Conservation (phyloP, 208 protist species). For the Acanthamoeba comandoni region DNA sequence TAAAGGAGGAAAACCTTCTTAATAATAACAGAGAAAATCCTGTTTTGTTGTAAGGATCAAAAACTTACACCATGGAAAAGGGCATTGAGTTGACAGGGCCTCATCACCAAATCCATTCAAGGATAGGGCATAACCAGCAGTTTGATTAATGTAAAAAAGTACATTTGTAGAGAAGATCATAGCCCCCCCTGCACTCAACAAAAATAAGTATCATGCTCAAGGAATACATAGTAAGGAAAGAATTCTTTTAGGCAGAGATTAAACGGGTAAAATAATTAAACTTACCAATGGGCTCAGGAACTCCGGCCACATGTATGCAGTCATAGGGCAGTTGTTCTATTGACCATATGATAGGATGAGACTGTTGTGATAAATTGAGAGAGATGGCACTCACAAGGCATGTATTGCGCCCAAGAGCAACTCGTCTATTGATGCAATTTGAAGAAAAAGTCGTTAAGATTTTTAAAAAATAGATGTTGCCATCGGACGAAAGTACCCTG, state of each 20-base stretch:
- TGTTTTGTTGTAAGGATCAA: no score
- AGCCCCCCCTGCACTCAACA: constrained; percentile 1
- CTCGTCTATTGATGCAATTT: neutral
- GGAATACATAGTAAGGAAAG: no score
- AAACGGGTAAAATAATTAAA: no score
- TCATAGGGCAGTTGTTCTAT: constrained; percentile 53
- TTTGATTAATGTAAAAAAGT: constrained; percentile 65
- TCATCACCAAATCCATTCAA: constrained; percentile 42
- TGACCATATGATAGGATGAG: constrained; percentile 58
- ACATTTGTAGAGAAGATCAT: constrained; percentile 43
- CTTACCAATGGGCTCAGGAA: constrained; percentile 35
- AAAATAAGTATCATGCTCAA: no score
- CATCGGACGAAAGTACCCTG: neutral
- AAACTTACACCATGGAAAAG: constrained; percentile 1
- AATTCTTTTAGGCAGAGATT: no score
- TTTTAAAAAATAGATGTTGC: neutral
- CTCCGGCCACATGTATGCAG: neutral
- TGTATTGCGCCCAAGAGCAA: constrained; percentile 14
- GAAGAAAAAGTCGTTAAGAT: neutral
- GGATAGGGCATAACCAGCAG: neutral
- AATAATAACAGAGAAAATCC: no score
- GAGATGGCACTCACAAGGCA: constrained; percentile 33
- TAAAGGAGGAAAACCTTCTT: neutral
- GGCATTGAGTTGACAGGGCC: constrained; percentile 10
- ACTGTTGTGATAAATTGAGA: constrained; percentile 48